Percentiles rank a stretch among this genome's conserved stretches.
These are phyloP conservation scores for Camillea tinctor DNA, from an alignment of 2,329 filamentous ascomycete genomes.

Conservation along the genomic window DNA sequence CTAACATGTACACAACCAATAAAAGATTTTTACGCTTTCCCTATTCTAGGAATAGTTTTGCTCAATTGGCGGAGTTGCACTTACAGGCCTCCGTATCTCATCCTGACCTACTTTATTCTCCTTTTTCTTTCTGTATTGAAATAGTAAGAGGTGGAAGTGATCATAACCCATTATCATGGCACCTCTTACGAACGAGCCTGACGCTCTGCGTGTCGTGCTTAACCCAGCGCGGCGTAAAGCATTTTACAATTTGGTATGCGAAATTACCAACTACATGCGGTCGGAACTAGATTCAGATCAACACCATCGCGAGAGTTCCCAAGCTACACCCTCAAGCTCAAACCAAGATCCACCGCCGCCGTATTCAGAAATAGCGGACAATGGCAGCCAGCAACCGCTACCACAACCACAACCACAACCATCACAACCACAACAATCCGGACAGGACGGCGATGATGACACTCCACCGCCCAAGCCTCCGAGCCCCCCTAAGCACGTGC, in stretches of 20 bases:
- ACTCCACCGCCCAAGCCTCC: conserved; percentile 5
- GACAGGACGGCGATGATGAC: neutral
- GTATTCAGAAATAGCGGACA: conserved; percentile 19
- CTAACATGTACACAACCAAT: no score
- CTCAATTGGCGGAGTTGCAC: no score
- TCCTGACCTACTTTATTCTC: no score
- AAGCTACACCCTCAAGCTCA: conserved; percentile 2
- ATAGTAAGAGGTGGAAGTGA: no score
- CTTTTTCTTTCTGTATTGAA: no score
- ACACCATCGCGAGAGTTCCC: conserved; percentile 23
- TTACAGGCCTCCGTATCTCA: no score
- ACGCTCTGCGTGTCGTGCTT: conserved; percentile 54
- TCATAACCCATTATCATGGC: conserved; percentile 46
- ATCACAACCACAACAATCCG: neutral
- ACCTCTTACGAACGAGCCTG: conserved; percentile 53
- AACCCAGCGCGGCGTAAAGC: conserved; percentile 51
- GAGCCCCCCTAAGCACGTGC: conserved; percentile 7
- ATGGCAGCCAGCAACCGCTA: conserved; percentile 19
- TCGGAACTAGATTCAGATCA: conserved; percentile 45
- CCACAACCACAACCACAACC: conserved; percentile 5
- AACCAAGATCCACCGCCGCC: conserved; percentile 14
- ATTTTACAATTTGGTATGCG: conserved; percentile 48
- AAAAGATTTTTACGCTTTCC: no score
- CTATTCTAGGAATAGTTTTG: no score
- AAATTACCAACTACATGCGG: conserved; percentile 55